phyloP scores from a whole-genome alignment of 179 eudicot genomes.

The Carnegiea gigantea region DNA sequence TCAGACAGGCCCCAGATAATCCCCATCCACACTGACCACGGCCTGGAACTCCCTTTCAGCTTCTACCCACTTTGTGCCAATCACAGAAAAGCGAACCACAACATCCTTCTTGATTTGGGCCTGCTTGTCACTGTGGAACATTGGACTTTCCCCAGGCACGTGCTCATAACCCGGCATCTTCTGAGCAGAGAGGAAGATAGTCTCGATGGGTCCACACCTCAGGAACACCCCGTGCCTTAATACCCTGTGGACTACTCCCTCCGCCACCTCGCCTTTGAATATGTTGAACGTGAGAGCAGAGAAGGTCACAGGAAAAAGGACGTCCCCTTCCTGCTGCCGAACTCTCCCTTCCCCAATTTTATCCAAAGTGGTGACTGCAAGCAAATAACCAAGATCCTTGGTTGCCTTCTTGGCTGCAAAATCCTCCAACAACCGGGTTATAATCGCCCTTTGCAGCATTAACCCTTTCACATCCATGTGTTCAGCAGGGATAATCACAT shows the following conservation, averaged over 20 bases:
- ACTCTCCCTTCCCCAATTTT: conserved; percentile 57
- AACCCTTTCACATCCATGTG: conserved; percentile 47
- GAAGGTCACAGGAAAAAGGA: conserved; percentile 53
- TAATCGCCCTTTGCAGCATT: conserved; percentile 49
- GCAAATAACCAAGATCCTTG: conserved; percentile 47
- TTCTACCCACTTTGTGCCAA: conserved; percentile 50
- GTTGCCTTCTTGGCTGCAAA: conserved; percentile 53
- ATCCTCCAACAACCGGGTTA: conserved; percentile 45
- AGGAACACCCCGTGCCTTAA: conserved; percentile 54
- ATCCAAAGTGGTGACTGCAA: conserved; percentile 47
- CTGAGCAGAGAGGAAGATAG: conserved; percentile 46
- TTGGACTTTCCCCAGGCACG: conserved; percentile 54
- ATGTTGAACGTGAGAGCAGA: conserved; percentile 17
- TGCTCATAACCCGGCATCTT: conserved; percentile 53
- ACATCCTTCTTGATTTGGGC: conserved; percentile 51
- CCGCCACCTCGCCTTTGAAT: neutral
- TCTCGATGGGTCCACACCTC: conserved; percentile 56
- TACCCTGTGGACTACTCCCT: conserved; percentile 36
- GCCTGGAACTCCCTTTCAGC: conserved; percentile 55
- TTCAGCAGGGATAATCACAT: conserved; percentile 49
- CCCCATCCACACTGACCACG: conserved; percentile 53
- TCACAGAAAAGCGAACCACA: conserved; percentile 42
- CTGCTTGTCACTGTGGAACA: conserved; percentile 46
- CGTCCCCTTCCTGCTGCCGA: conserved; percentile 52
- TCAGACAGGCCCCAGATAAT: conserved; percentile 50